A percentile compares a stretch with the other conserved stretches of the same genome.
These are phyloP conservation scores for Hippophae rhamnoides DNA, from an alignment of 306 rosid species.

Conservation along the genomic window DNA sequence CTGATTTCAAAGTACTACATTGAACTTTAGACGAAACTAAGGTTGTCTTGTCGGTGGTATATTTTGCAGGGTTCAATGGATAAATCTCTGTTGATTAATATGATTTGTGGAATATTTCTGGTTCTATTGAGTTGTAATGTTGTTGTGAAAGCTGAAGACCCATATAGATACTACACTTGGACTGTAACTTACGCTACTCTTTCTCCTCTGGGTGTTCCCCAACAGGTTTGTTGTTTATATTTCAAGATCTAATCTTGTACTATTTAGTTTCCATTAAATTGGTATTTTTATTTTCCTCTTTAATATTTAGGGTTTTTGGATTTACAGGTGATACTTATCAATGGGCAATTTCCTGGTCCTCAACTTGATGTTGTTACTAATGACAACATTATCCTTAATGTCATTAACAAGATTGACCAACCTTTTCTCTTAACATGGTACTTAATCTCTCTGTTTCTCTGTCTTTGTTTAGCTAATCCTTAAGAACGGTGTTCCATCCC, in stretches of 20 bases:
- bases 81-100: constrained; percentile 25
- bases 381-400: constrained; percentile 79
- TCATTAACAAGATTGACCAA: constrained; percentile 79
- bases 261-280: neutral
- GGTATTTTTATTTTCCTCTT: constrained; percentile 4
- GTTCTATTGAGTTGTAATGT: constrained; percentile 37
- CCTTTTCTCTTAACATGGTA: constrained; percentile 84
- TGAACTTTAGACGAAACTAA: neutral
- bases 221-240: constrained; percentile 50
- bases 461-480: constrained; percentile 1
- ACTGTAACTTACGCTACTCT: constrained; percentile 79
- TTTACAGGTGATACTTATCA: constrained; percentile 75
- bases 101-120: constrained; percentile 36
- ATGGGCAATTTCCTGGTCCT: constrained; percentile 97
- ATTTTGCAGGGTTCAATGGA: constrained; percentile 39
- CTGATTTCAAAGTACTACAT: neutral
- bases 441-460: constrained; percentile 13
- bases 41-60: constrained; percentile 1
- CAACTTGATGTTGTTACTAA: constrained; percentile 79
- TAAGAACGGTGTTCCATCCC: neutral
- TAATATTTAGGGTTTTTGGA: constrained; percentile 22
- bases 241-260: constrained; percentile 22
- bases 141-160: constrained; percentile 66
- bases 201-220: constrained; percentile 73
- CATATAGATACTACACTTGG: constrained; percentile 70